phyloP scores from a whole-genome alignment of 441 rosid genomes.

The Rhodomyrtus psidioides region DNA sequence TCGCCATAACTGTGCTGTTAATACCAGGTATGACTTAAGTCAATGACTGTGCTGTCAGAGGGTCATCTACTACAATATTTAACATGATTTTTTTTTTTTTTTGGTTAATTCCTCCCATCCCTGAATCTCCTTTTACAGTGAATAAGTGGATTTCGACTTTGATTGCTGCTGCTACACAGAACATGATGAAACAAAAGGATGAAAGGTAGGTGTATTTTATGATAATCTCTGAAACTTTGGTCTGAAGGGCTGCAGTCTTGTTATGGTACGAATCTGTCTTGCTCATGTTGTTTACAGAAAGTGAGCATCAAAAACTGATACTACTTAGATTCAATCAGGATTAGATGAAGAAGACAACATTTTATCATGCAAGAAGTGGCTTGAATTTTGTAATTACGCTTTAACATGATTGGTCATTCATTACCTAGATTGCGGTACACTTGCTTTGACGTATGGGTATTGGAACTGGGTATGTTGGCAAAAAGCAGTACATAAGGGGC shows the following conservation, averaged over 20 bases:
- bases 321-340: not conserved
- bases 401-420: not conserved
- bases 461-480: not conserved
- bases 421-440: not conserved
- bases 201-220: slow-evolving; percentile 48
- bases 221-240: not conserved
- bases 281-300: not conserved
- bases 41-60: not conserved
- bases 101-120: not conserved
- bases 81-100: not conserved
- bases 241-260: not conserved
- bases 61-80: not conserved
- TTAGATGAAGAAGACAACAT: not conserved
- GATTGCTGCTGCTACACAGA: slow-evolving; percentile 88
- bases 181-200: slow-evolving; percentile 98
- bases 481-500: not conserved
- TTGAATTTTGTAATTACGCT: not conserved
- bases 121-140: slow-evolving; percentile 30
- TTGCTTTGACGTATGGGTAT: not conserved
- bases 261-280: not conserved
- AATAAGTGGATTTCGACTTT: slow-evolving; percentile 87
- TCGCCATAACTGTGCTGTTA: slow-evolving; percentile 67
- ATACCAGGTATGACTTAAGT: slow-evolving; percentile 60
- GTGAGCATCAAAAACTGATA: not conserved
- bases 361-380: not conserved